phyloP scores from a whole-genome alignment of 176 grass and related monocot genomes.

The Phoenix roebelenii region DNA sequence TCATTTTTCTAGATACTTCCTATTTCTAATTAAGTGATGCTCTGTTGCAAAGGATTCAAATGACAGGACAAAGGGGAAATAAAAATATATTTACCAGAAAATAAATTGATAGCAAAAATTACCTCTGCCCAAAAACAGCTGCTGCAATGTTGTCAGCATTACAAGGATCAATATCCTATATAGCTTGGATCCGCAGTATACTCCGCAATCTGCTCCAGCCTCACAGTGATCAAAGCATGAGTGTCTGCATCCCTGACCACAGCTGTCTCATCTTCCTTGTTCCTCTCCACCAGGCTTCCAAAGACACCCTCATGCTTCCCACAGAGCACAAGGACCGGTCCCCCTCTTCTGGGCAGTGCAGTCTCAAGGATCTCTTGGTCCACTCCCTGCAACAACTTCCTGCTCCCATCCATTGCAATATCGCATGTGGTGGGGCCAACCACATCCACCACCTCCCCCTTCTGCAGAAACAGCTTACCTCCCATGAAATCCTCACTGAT shows the following conservation, averaged over 20 bases:
- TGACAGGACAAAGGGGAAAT: too few relatives aligned
- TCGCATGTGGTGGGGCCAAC: conserved; percentile 78
- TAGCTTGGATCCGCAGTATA: conserved; percentile 68
- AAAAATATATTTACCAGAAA: too few relatives aligned
- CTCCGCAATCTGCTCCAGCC: conserved; percentile 75
- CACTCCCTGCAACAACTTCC: conserved; percentile 64
- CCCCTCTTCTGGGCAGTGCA: conserved; percentile 63
- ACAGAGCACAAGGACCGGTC: conserved; percentile 63
- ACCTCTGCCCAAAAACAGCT: too few relatives aligned
- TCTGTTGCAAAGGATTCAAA: too few relatives aligned
- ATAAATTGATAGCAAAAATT: too few relatives aligned
- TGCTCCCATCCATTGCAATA: conserved; percentile 63
- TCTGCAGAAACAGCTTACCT: conserved; percentile 63
- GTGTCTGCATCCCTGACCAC: conserved; percentile 65
- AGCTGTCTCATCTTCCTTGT: conserved; percentile 45
- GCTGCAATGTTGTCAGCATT: too few relatives aligned
- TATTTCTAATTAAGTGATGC: too few relatives aligned
- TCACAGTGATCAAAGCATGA: conserved; percentile 61
- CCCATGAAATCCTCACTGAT: conserved; percentile 58
- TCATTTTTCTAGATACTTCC: too few relatives aligned
- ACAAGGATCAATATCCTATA: conserved; percentile 52
- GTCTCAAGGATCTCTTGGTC: conserved; percentile 94
- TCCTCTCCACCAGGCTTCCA: conserved; percentile 62
- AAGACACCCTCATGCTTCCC: conserved; percentile 83
- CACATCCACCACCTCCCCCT: conserved; percentile 76